Conservation (phyloP, 225 moss, liverwort and hornwort species). For the Physcomitrium patens region DNA sequence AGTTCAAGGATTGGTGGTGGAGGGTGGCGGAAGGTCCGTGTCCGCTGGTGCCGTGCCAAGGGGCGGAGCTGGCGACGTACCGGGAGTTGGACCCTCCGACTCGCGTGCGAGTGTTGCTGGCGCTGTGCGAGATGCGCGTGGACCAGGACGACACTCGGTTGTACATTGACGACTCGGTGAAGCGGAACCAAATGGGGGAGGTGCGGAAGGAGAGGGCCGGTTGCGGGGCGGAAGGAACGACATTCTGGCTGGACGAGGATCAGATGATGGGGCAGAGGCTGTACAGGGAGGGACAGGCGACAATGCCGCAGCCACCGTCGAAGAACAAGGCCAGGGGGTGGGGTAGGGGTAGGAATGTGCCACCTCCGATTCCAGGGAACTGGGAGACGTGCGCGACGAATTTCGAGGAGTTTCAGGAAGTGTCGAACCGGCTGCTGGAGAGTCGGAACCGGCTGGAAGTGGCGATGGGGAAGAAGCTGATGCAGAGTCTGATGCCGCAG, state of each 20-base stretch:
- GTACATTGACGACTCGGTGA: constrained; percentile 75
- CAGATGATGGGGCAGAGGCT: constrained; percentile 78
- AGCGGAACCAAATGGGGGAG: constrained; percentile 57
- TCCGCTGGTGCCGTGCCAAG: constrained; percentile 79
- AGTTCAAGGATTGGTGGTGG: constrained; percentile 96
- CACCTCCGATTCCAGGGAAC: constrained; percentile 64
- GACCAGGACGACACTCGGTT: constrained; percentile 87
- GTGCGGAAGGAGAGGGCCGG: constrained; percentile 85
- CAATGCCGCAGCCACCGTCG: constrained; percentile 34
- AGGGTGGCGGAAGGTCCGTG: constrained; percentile 88
- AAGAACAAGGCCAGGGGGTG: constrained; percentile 70
- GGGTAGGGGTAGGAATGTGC: constrained; percentile 74
- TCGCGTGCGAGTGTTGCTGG: constrained; percentile 78
- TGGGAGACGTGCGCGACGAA: constrained; percentile 96
- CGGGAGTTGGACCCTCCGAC: constrained; percentile 73
- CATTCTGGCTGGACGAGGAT: constrained; percentile 91
- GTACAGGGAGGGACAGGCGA: constrained; percentile 73
- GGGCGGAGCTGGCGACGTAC: constrained; percentile 74
- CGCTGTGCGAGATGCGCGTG: constrained; percentile 91
- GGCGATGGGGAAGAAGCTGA: constrained; percentile 82
- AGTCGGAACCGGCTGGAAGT: constrained; percentile 81
- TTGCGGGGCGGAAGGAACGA: constrained; percentile 84
- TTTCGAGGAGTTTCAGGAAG: constrained; percentile 88
- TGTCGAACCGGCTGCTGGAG: constrained; percentile 65
- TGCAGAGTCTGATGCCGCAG: constrained; percentile 69